Evolutionary conservation across 805 yeast genomes (phyloP).

Genomic region (Sporopachydermia lactativora): DNA sequence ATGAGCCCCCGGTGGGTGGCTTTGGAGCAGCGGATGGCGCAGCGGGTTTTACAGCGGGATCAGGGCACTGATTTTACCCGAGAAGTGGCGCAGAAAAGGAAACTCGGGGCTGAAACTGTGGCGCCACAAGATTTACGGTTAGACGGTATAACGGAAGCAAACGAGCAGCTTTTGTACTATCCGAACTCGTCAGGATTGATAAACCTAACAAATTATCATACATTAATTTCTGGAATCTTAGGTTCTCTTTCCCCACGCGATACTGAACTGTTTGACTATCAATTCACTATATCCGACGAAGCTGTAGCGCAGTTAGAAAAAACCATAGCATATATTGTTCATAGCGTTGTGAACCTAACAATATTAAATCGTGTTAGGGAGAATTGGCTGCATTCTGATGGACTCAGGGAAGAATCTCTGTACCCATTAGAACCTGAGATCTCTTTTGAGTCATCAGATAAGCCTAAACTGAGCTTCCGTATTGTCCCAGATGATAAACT

Average conservation of each 20-base stretch:
- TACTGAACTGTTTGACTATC: neutral
- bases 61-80: neutral
- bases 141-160: neutral
- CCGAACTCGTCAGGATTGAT: neutral
- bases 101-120: neutral
- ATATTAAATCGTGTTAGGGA: neutral
- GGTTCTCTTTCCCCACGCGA: neutral
- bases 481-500: too few relatives aligned
- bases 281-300: neutral
- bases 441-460: too few relatives aligned
- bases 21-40: constrained; percentile 7
- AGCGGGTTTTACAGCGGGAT: neutral
- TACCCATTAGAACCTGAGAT: too few relatives aligned
- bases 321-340: neutral
- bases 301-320: neutral
- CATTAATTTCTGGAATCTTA: neutral
- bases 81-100: neutral
- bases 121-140: neutral
- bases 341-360: neutral
- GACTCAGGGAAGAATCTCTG: too few relatives aligned
- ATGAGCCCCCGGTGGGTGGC: constrained; percentile 13
- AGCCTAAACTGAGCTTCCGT: too few relatives aligned
- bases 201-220: neutral
- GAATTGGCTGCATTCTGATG: neutral
- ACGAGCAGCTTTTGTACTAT: neutral